Percentiles rank a stretch among this genome's conserved stretches.
These are phyloP conservation scores for Solanum hybrid DNA, from an alignment of 305 asterid species.

Conservation along the genomic window DNA sequence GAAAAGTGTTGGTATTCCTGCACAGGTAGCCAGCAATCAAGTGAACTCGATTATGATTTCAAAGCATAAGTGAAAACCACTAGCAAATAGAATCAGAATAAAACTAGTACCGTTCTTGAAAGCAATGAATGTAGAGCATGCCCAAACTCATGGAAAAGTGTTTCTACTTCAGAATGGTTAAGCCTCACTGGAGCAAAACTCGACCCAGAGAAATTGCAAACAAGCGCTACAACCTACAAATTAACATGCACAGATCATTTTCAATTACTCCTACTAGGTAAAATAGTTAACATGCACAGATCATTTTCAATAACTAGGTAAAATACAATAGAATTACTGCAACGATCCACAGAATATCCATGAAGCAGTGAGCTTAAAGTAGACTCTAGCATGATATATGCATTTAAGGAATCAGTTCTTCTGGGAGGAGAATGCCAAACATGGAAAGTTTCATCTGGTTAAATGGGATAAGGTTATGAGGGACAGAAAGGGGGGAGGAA, in stretches of 20 bases:
- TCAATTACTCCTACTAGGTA: not conserved
- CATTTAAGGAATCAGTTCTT: not conserved
- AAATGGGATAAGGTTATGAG: not conserved
- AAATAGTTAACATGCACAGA: conserved; percentile 11
- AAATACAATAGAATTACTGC: not conserved
- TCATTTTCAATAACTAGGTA: not conserved
- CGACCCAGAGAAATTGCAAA: conserved; percentile 81
- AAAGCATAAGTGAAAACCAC: conserved; percentile 10
- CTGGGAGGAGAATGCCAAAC: not conserved
- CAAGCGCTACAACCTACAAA: conserved; percentile 87
- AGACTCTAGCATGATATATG: conserved; percentile 2
- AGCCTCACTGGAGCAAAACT: conserved; percentile 49
- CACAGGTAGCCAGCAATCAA: conserved; percentile 18
- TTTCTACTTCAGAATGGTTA: conserved; percentile 89
- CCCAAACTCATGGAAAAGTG: conserved; percentile 96
- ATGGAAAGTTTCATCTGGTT: not conserved
- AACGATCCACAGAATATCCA: not conserved
- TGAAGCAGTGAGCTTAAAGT: not conserved
- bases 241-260: conserved; percentile 7
- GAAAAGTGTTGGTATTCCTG: conserved; percentile 98
- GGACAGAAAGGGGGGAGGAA: not conserved
- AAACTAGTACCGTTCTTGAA: conserved; percentile 73
- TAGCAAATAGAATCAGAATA: conserved; percentile 1
- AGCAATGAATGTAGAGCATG: conserved; percentile 99
- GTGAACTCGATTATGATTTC: conserved; percentile 7